Percentiles rank a stretch among this genome's conserved stretches.
phyloP scores from a whole-genome alignment of 257 asterid genomes.

The Solanum medicagineum region DNA sequence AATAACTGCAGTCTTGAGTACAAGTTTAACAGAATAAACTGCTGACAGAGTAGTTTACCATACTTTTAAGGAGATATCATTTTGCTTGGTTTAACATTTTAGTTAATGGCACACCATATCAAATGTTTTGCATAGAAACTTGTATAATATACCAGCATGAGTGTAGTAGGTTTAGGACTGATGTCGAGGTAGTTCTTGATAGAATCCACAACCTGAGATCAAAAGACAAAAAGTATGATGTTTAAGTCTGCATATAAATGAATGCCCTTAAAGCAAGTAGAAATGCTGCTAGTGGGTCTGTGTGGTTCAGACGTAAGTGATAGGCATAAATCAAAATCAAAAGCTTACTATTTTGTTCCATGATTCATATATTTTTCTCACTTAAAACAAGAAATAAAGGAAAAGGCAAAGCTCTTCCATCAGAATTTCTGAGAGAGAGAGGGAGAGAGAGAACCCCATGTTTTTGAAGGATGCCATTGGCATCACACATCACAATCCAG shows the following conservation, averaged over 20 bases:
- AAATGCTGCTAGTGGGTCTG: not conserved
- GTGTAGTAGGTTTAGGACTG: conserved; percentile 29
- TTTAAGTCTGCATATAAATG: not conserved
- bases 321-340: not conserved
- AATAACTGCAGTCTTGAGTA: not conserved
- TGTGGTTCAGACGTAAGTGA: not conserved
- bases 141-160: conserved; percentile 26
- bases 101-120: not conserved
- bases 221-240: not conserved
- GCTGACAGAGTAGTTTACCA: not conserved
- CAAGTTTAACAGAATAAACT: not conserved
- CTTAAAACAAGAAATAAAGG: not conserved
- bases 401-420: not conserved
- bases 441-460: conserved; percentile 30
- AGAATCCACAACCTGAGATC: conserved; percentile 36
- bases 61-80: not conserved
- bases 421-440: not conserved
- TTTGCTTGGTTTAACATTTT: not conserved
- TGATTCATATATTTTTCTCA: not conserved
- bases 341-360: not conserved
- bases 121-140: not conserved
- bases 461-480: conserved; percentile 36
- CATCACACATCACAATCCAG: conserved; percentile 56
- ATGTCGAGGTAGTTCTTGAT: conserved; percentile 37
- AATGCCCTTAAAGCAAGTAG: not conserved